Evolutionary conservation across 2,329 filamentous ascomycete genomes (phyloP), one percentile per base, ranked within the genome.

Genomic region (Didymella sp.): DNA sequence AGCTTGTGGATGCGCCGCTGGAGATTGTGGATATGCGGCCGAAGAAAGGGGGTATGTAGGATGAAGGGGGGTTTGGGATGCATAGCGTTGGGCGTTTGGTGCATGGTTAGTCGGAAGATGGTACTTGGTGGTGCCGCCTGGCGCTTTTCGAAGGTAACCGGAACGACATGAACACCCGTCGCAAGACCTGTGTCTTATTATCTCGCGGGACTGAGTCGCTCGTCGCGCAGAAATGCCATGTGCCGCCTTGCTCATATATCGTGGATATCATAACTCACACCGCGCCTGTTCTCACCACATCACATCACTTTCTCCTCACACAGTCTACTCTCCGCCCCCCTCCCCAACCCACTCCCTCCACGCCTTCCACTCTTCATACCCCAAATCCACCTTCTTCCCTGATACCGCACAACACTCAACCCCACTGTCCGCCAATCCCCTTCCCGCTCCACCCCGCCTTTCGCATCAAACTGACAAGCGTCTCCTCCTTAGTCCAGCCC

Each of bases 401-500:
- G 91, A 75, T 98, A 99, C 66, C 91, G 84, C 52, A 93, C 87
- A 2, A 95, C 87, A 66, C 87, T 87, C 74, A 96, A 81, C 47
- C 90, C 87, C 3, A 97, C 87, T 58, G 91, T 88, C 64, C 84
- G 84, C 94, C 93, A 98, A 37, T 85, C 83, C 80, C 79, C 69
- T 71, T 79, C 41, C 92, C 92, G 56, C 84, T 84, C 93, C 93
- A 99, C 1, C 95, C 95, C 0, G 93, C 93, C 82, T 99, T 99
- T 58, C 91, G 84, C 89, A 97, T 95, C 72, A 98, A 79, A 76
- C 91, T 96, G 51, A 92, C 84, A 2, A 99, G 77, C 0, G 94
- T 91, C 82, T 98, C 91, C 73, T 98, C 93, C 77, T 95, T 93
- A 11, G 85, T 91, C 95, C 95, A 99, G 15, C 91, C 93, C 75